phyloP scores from a whole-genome alignment of 768 basidiomycete species.

The Floccularia luteovirens region DNA sequence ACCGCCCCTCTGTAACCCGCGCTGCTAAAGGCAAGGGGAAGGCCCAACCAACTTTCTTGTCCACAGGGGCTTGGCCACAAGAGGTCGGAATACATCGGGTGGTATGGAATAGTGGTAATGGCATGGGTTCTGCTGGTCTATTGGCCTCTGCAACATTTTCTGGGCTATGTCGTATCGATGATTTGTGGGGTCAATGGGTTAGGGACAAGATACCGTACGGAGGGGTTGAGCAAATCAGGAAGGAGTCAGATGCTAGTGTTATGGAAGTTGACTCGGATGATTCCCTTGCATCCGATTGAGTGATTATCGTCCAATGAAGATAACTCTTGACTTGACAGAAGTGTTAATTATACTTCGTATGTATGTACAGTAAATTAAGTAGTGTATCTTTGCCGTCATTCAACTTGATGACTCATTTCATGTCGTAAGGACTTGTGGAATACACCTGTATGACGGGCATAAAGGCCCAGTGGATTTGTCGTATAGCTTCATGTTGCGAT shows the following conservation, averaged over 20 bases:
- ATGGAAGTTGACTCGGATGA: constrained; percentile 37
- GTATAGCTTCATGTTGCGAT: too few relatives aligned
- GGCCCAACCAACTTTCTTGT: constrained; percentile 18
- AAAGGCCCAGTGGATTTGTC: too few relatives aligned
- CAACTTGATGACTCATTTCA: too few relatives aligned
- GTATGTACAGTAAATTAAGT: too few relatives aligned
- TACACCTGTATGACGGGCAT: too few relatives aligned
- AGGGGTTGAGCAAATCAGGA: constrained; percentile 51
- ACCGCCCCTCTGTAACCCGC: constrained; percentile 30
- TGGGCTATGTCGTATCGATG: constrained; percentile 83
- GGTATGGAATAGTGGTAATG: constrained; percentile 75
- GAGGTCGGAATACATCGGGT: constrained; percentile 75
- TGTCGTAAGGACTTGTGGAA: too few relatives aligned
- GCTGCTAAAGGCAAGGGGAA: constrained; percentile 28
- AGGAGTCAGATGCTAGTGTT: constrained; percentile 41
- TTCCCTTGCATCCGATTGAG: constrained; percentile 8
- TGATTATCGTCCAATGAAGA: too few relatives aligned
- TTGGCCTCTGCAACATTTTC: constrained; percentile 78
- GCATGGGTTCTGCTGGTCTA: constrained; percentile 48
- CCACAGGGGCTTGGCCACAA: constrained; percentile 69
- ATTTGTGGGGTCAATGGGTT: constrained; percentile 69
- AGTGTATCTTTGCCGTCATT: too few relatives aligned
- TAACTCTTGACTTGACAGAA: too few relatives aligned
- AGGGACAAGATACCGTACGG: constrained; percentile 61
- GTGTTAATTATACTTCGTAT: too few relatives aligned